Percentiles rank a stretch among this genome's conserved stretches.
These are phyloP conservation scores for Hyphodiscus hymeniophilus DNA, from an alignment of 495 filamentous ascomycete genomes.

Conservation along the genomic window DNA sequence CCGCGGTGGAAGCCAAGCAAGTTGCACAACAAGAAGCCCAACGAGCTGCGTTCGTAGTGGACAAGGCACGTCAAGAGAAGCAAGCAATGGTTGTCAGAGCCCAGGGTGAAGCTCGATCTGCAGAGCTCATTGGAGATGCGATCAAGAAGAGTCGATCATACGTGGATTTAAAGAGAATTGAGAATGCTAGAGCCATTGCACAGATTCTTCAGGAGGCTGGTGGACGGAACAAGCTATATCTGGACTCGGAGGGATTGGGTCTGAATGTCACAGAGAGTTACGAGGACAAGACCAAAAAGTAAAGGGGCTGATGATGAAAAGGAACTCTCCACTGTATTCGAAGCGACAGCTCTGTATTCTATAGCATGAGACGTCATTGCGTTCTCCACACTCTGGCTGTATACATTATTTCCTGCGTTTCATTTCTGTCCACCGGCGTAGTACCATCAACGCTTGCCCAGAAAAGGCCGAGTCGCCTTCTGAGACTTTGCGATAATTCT, in stretches of 20 bases:
- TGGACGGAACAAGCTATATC: constrained; percentile 86
- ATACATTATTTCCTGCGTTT: not conserved
- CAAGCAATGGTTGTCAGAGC: constrained; percentile 97
- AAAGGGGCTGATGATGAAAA: constrained; percentile 17
- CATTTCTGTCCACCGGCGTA: not conserved
- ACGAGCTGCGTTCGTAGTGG: constrained; percentile 92
- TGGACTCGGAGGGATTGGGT: constrained; percentile 83
- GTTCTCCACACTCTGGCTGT: not conserved
- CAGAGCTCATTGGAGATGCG: constrained; percentile 94
- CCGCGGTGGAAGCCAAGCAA: constrained; percentile 97
- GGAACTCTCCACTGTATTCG: constrained; percentile 25
- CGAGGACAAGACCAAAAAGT: constrained; percentile 25
- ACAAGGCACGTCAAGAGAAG: constrained; percentile 99
- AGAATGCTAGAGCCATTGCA: constrained; percentile 88
- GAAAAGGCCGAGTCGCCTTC: too few relatives aligned
- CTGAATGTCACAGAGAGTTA: constrained; percentile 58
- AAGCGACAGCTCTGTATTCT: constrained; percentile 21
- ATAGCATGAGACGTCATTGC: constrained; percentile 3
- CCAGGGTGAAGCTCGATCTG: constrained; percentile 97
- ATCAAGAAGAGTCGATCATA: constrained; percentile 99
- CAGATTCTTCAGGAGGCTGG: constrained; percentile 72
- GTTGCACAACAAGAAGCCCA: constrained; percentile 98
- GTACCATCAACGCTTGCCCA: too few relatives aligned
- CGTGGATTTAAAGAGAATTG: constrained; percentile 92
- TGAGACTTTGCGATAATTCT: too few relatives aligned